Evolutionary conservation across 257 asterid species (phyloP).

Genomic region (Solanum lycopersicoides): DNA sequence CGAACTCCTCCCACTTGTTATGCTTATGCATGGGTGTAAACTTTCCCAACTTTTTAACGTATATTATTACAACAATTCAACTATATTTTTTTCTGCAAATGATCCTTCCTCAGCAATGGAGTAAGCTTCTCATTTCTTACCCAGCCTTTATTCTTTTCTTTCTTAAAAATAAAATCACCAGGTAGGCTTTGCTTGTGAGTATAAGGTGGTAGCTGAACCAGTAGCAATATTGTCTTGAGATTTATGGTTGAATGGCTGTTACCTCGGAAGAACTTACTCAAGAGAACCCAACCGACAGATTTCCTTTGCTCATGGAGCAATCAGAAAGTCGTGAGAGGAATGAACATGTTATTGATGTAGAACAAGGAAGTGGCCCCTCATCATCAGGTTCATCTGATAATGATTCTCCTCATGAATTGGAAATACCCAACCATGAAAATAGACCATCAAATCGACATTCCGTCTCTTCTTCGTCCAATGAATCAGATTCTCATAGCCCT

Average conservation of each 20-base stretch:
- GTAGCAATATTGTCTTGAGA: neutral
- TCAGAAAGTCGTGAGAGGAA: slow-evolving; percentile 13
- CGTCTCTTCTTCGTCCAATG: slow-evolving; percentile 10
- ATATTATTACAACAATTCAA: neutral
- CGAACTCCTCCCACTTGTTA: neutral
- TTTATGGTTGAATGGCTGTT: slow-evolving; percentile 22
- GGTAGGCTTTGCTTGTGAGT: neutral
- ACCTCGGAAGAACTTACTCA: slow-evolving; percentile 15
- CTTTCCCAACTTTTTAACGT: neutral
- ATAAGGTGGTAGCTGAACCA: neutral
- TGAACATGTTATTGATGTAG: slow-evolving; percentile 28
- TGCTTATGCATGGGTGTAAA: neutral
- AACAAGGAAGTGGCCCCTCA: slow-evolving; percentile 19
- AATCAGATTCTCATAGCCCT: slow-evolving; percentile 9
- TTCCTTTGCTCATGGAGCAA: slow-evolving; percentile 36
- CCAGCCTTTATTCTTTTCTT: neutral
- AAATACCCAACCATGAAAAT: slow-evolving; percentile 5
- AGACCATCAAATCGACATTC: slow-evolving; percentile 7
- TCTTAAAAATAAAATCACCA: neutral
- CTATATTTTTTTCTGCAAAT: neutral
- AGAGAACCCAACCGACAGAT: slow-evolving; percentile 21
- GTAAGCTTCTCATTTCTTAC: neutral
- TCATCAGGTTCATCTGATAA: slow-evolving; percentile 12
- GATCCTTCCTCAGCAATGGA: neutral
- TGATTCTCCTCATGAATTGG: slow-evolving; percentile 7